These are phyloP conservation scores for Capsicum baccatum DNA, from an alignment of 257 asterid species.

Conservation along the genomic window DNA sequence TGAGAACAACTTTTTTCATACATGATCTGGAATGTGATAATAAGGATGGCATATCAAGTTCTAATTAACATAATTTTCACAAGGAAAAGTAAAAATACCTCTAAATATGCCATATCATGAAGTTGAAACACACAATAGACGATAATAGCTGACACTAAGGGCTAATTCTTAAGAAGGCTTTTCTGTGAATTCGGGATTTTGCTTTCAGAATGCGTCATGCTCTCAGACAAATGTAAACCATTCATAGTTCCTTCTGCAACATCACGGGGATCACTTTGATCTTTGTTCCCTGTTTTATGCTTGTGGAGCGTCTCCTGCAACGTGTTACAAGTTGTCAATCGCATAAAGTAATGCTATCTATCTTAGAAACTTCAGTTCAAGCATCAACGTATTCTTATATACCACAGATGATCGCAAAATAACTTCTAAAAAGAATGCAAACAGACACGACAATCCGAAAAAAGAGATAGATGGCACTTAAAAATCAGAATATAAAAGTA, in stretches of 20 bases:
- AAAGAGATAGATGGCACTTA: background rate
- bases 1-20: background rate
- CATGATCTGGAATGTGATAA: background rate
- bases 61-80: background rate
- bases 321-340: constrained; percentile 19
- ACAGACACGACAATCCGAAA: background rate
- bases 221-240: background rate
- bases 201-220: no score
- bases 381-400: background rate
- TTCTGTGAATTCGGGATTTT: constrained; percentile 32
- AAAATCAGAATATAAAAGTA: background rate
- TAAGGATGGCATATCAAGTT: background rate
- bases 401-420: background rate
- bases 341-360: background rate
- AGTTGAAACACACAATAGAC: constrained; percentile 74
- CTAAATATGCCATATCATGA: constrained; percentile 84
- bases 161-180: constrained; percentile 74
- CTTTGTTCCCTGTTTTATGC: background rate
- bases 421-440: background rate
- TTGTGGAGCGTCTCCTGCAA: constrained; percentile 72
- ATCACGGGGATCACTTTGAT: background rate
- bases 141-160: constrained; percentile 76
- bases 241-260: background rate
- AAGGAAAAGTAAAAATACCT: constrained; percentile 46
- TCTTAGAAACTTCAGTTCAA: background rate